Evolutionary conservation across 352 stramenopile species (phyloP).

Genomic region (Pythium brassicae): DNA sequence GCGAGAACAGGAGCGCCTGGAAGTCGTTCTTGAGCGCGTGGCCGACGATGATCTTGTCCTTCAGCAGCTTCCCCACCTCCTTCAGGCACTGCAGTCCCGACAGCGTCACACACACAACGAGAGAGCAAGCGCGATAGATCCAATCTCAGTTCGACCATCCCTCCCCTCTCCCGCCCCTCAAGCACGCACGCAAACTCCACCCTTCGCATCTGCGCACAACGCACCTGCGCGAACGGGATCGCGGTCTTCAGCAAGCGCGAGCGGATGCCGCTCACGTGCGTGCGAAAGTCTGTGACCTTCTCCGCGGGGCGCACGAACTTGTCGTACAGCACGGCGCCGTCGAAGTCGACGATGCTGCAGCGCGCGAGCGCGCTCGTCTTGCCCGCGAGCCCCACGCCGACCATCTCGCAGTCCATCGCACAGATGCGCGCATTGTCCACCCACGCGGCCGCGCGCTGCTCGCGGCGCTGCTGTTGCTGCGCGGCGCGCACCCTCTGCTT

Average conservation of each 20-base stretch:
- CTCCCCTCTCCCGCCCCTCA: background rate
- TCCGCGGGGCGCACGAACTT: conserved; percentile 79
- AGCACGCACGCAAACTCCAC: too few relatives aligned
- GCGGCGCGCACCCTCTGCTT: conserved; percentile 45
- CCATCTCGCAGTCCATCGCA: conserved; percentile 90
- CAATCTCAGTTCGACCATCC: background rate
- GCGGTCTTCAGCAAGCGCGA: conserved; percentile 62
- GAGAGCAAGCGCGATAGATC: background rate
- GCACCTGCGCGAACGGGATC: conserved; percentile 65
- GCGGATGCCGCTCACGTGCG: conserved; percentile 81
- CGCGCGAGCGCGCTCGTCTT: conserved; percentile 77
- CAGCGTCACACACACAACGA: background rate
- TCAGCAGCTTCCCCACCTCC: conserved; percentile 73
- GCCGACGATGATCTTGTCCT: conserved; percentile 81
- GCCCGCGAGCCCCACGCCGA: conserved; percentile 71
- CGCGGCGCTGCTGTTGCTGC: conserved; percentile 42
- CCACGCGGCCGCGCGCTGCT: conserved; percentile 57
- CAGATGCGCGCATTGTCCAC: conserved; percentile 76
- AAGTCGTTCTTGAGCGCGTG: conserved; percentile 86
- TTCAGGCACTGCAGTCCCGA: conserved; percentile 55
- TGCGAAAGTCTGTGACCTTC: conserved; percentile 86
- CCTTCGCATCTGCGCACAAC: too few relatives aligned
- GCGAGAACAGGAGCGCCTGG: conserved; percentile 82
- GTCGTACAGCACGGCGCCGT: conserved; percentile 82
- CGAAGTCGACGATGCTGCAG: conserved; percentile 87